phyloP scores from a whole-genome alignment of 192 early-diverging fungal genomes.

The Dissophora globulifera region DNA sequence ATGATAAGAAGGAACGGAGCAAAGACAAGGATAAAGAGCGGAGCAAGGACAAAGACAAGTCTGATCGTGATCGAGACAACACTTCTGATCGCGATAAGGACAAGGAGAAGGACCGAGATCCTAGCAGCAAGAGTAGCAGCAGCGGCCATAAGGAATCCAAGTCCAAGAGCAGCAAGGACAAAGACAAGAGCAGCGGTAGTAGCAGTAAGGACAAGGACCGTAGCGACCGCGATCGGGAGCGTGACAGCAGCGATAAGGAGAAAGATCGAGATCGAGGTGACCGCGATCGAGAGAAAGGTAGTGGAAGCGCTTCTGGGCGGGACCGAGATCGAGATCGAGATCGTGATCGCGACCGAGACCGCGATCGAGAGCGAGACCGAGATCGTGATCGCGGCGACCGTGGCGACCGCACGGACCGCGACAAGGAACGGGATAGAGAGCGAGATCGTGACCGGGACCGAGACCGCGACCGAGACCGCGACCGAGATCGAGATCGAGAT shows the following conservation, averaged over 20 bases:
- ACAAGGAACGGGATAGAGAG: conserved; percentile 25
- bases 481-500: conserved; percentile 18
- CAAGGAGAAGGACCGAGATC: conserved; percentile 41
- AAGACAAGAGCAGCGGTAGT: conserved; percentile 37
- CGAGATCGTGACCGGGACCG: conserved; percentile 28
- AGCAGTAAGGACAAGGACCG: conserved; percentile 12
- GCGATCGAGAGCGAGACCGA: conserved; percentile 11
- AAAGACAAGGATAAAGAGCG: conserved; percentile 37
- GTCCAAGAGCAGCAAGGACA: conserved; percentile 53
- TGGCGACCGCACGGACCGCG: conserved; percentile 4
- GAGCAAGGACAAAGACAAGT: conserved; percentile 37
- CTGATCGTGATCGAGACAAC: conserved; percentile 21
- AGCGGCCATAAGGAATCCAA: conserved; percentile 41
- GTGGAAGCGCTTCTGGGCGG: neutral
- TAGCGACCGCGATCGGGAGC: conserved; percentile 23
- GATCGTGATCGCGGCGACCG: conserved; percentile 19
- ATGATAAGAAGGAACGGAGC: conserved; percentile 17
- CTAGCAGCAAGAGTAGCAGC: conserved; percentile 18
- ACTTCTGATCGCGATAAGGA: conserved; percentile 38
- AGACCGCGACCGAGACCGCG: neutral
- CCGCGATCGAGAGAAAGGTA: conserved; percentile 6
- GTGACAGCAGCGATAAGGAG: conserved; percentile 6
- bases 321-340: conserved; percentile 9
- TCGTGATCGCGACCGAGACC: conserved; percentile 24
- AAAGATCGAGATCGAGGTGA: conserved; percentile 13